phyloP scores from a whole-genome alignment of 257 asterid genomes.

The Leptodermis oblonga region DNA sequence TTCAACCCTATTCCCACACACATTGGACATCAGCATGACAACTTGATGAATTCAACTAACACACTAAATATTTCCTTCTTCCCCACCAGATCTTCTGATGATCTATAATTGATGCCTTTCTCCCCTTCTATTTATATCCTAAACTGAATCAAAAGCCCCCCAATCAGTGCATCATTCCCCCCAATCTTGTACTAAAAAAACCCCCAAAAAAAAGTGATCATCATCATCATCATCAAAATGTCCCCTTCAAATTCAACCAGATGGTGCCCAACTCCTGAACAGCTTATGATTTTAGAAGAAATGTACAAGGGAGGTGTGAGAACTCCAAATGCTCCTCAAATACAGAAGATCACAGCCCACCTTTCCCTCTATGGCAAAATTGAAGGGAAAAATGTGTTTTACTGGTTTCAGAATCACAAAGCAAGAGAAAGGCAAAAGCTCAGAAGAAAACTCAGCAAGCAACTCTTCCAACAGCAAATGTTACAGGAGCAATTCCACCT shows the following conservation, averaged over 20 bases:
- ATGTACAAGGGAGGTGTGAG: conserved; percentile 61
- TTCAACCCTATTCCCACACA: background rate
- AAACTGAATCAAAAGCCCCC: background rate
- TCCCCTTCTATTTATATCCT: conserved; percentile 38
- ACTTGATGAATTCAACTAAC: background rate
- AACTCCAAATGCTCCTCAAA: conserved; percentile 64
- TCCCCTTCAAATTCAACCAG: conserved; percentile 42
- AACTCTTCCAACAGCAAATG: conserved; percentile 28
- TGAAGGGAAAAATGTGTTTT: conserved; percentile 80
- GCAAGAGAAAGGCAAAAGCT: conserved; percentile 83
- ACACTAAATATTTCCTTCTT: background rate
- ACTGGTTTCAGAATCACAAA: conserved; percentile 90
- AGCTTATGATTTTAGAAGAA: conserved; percentile 71
- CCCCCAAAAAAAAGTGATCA: background rate
- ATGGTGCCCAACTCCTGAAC: conserved; percentile 90
- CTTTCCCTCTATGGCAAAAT: conserved; percentile 59
- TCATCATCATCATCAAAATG: conserved; percentile 21
- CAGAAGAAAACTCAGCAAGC: conserved; percentile 46
- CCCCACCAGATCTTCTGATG: background rate
- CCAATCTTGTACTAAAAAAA: background rate
- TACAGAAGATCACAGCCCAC: conserved; percentile 67
- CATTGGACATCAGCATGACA: conserved; percentile 8
- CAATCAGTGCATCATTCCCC: conserved; percentile 10
- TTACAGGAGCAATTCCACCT: conserved; percentile 11
- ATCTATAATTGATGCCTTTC: conserved; percentile 7